phyloP scores from a whole-genome alignment of 108 stramenopile species.

The Cyclotella sp. region DNA sequence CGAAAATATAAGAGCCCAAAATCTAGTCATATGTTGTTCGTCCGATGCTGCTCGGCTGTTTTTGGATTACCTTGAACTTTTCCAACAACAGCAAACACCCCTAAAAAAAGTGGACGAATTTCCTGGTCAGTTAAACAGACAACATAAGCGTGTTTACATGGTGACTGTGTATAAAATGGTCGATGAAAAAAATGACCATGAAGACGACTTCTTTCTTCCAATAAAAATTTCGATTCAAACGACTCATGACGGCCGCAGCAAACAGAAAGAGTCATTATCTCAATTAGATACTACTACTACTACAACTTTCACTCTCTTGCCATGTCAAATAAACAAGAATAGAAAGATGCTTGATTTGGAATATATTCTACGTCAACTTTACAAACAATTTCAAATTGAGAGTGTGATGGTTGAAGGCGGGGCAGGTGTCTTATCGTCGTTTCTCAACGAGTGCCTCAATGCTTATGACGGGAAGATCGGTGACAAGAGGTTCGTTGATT shows the following conservation, averaged over 20 bases:
- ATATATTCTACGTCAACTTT: slow-evolving; percentile 54
- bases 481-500: slow-evolving; percentile 47
- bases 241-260: slow-evolving; percentile 14
- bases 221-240: slow-evolving; percentile 41
- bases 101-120: slow-evolving; percentile 1
- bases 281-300: slow-evolving; percentile 12
- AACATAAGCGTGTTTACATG: slow-evolving; percentile 30
- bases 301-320: slow-evolving; percentile 54
- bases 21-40: slow-evolving; percentile 53
- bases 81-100: slow-evolving; percentile 24
- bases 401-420: slow-evolving; percentile 89
- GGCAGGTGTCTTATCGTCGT: slow-evolving; percentile 57
- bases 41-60: slow-evolving; percentile 31
- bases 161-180: slow-evolving; percentile 33
- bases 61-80: slow-evolving; percentile 34
- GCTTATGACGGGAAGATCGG: not conserved
- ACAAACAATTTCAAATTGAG: slow-evolving; percentile 55
- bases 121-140: slow-evolving; percentile 8
- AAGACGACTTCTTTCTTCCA: slow-evolving; percentile 17
- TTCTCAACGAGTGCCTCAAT: slow-evolving; percentile 43
- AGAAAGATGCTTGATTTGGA: slow-evolving; percentile 54
- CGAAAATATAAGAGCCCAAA: slow-evolving; percentile 25
- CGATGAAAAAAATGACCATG: slow-evolving; percentile 28
- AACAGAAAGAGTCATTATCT: not conserved
- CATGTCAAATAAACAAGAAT: slow-evolving; percentile 49